Conservation (phyloP, 192 early-diverging fungal species). For the Coemansia sp. region DNA sequence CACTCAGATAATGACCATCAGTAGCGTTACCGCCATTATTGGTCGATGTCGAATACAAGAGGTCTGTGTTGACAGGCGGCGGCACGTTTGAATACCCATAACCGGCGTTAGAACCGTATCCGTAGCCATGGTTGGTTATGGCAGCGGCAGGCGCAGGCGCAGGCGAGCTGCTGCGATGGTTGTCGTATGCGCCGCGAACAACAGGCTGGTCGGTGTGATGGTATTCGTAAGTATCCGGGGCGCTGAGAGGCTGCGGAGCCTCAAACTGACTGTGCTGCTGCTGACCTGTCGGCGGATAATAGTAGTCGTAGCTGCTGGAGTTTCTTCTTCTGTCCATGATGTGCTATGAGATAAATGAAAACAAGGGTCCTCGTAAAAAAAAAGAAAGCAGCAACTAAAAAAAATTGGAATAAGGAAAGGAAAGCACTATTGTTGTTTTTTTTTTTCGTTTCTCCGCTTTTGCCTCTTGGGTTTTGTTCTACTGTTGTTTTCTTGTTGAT, state of each 20-base stretch:
- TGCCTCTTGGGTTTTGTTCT: not conserved
- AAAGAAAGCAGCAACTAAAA: too few species aligned
- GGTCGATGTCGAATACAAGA: not conserved
- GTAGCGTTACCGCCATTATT: not conserved
- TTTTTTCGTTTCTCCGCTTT: too few species aligned
- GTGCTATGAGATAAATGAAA: not conserved
- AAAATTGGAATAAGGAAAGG: too few species aligned
- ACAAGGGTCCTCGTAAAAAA: too few species aligned
- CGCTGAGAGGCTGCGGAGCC: not conserved
- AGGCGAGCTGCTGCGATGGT: not conserved
- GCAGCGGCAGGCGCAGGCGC: not conserved
- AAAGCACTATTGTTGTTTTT: too few species aligned
- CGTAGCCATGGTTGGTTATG: not conserved
- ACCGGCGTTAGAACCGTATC: not conserved
- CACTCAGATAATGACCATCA: not conserved
- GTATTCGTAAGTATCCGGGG: not conserved
- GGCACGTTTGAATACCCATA: not conserved
- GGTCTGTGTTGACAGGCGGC: not conserved
- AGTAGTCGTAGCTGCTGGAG: not conserved
- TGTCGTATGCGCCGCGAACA: not conserved
- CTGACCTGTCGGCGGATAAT: not conserved
- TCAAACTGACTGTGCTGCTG: not conserved
- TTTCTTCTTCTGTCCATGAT: constrained; percentile 3
- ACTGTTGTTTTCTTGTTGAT: not conserved
- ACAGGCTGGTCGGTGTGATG: not conserved